A percentile compares a stretch with the other conserved stretches of the same genome.
Conservation (phyloP, 257 asterid genomes). For the Handroanthus guayacan region DNA sequence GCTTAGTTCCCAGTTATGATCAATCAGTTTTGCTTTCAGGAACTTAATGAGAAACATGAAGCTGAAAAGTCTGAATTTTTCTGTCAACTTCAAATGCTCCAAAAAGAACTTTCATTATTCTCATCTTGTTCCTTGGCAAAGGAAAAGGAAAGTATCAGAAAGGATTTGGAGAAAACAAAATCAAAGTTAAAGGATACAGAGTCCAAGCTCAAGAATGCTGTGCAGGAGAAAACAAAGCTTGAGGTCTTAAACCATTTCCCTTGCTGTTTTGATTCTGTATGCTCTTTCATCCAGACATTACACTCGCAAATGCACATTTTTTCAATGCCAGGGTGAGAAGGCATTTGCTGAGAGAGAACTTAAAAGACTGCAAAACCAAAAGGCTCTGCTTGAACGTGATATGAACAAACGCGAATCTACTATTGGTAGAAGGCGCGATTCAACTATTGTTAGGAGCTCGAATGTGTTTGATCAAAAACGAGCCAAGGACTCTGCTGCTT, state of each 20-base stretch:
- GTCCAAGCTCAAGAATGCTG: constrained; percentile 77
- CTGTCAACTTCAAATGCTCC: constrained; percentile 62
- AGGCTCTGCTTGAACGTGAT: constrained; percentile 89
- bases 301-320: constrained; percentile 26
- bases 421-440: constrained; percentile 70
- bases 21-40: constrained; percentile 53
- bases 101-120: constrained; percentile 65
- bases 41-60: constrained; percentile 61
- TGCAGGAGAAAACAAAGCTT: constrained; percentile 95
- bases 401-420: constrained; percentile 72
- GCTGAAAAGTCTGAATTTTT: constrained; percentile 61
- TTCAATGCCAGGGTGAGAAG: constrained; percentile 78
- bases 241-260: constrained; percentile 61
- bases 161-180: constrained; percentile 92
- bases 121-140: constrained; percentile 79
- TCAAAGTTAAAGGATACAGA: constrained; percentile 80
- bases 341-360: constrained; percentile 83
- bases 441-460: constrained; percentile 67
- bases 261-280: constrained; percentile 31
- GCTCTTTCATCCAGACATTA: constrained; percentile 29
- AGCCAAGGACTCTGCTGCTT: constrained; percentile 51
- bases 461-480: constrained; percentile 68
- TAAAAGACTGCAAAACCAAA: constrained; percentile 73
- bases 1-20: constrained; percentile 37
- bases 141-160: constrained; percentile 86